A percentile compares a stretch with the other conserved stretches of the same genome.
These are phyloP conservation scores for Allium cepa DNA, from an alignment of 106 monocot species.

Conservation along the genomic window DNA sequence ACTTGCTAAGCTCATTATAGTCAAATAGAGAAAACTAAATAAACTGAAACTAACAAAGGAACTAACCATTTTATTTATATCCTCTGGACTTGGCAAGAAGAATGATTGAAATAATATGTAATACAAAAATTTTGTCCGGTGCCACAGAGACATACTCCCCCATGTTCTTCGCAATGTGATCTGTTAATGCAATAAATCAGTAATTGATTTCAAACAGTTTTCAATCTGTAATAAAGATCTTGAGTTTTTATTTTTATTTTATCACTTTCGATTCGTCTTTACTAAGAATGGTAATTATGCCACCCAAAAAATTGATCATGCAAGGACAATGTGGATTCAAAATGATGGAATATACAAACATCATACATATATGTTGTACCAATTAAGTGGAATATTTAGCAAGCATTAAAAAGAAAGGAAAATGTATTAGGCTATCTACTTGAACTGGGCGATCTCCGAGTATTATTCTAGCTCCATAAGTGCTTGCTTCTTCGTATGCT, in stretches of 20 bases:
- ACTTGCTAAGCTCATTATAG: too few species aligned
- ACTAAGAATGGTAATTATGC: too few species aligned
- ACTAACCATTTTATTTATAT: conserved; percentile 85
- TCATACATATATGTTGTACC: not conserved
- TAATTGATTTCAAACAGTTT: too few species aligned
- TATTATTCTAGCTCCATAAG: conserved; percentile 76
- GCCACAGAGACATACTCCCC: conserved; percentile 90
- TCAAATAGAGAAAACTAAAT: not conserved
- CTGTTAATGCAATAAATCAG: conserved; percentile 16
- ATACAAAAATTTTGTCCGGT: conserved; percentile 79
- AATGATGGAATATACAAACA: not conserved
- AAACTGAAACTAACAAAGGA: not conserved
- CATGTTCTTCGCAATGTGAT: conserved; percentile 88
- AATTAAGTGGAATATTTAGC: not conserved
- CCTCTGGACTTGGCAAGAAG: conserved; percentile 77
- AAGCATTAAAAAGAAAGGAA: not conserved
- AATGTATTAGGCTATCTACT: conserved; percentile 22
- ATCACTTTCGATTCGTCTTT: too few species aligned
- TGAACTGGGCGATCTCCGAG: conserved; percentile 93
- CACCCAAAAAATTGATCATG: not conserved
- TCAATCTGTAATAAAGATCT: too few species aligned
- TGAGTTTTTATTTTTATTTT: too few species aligned
- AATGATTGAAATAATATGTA: conserved; percentile 69
- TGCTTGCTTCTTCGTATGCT: conserved; percentile 84
- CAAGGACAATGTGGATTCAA: not conserved